Evolutionary conservation across 2,329 filamentous ascomycete genomes (phyloP), one percentile per base, ranked within the genome.

Genomic region (Pseudocercospora fuligena): DNA sequence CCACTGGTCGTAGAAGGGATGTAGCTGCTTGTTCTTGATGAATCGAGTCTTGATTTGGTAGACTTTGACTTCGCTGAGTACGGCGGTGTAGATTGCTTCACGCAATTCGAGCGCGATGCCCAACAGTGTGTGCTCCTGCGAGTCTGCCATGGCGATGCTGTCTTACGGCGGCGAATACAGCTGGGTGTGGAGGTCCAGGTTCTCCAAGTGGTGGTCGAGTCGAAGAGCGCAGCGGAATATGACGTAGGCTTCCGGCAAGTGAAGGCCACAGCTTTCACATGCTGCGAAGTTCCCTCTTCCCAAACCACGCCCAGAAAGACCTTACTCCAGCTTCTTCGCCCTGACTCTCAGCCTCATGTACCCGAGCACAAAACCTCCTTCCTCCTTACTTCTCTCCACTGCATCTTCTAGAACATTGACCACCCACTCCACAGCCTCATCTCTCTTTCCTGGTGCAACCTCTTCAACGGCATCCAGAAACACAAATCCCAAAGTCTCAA

Each of bases 401-500:
- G 88, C 84, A 46, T 81, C 81, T 70, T 85, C 80, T 67, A 91
- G 74, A 5, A 87, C 79, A 53, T 85, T 83, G 4, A 83, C 82
- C 7, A 86, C 82, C 78, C 89, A 86, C 70, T 73, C 79, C 2
- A 89, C 82, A 5, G 80, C 83, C 56, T 78, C 80, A 67, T 89
- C 87, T 68, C 85, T 83, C 77, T 81, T 78, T 54, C 73, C 77
- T 23, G 78, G 80, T 31, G 79, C 80, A 1, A 90, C 74, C 1
- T 78, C 80, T 68, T 89, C 65, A 16, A 63, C 49, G 6, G 61
- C 61, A 60, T 66, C 86, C 61, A 91, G 79, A 56, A 89, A 70
- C 1, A 80, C 78, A 67, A 83, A 85, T 1, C 85, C 88, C 83
- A 92, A 88, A 64, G 92, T 76, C 70, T 86, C 80, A 25, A 90